These are phyloP conservation scores for Parascedosporium putredinis DNA, from an alignment of 2,329 filamentous ascomycete genomes.

Conservation along the genomic window DNA sequence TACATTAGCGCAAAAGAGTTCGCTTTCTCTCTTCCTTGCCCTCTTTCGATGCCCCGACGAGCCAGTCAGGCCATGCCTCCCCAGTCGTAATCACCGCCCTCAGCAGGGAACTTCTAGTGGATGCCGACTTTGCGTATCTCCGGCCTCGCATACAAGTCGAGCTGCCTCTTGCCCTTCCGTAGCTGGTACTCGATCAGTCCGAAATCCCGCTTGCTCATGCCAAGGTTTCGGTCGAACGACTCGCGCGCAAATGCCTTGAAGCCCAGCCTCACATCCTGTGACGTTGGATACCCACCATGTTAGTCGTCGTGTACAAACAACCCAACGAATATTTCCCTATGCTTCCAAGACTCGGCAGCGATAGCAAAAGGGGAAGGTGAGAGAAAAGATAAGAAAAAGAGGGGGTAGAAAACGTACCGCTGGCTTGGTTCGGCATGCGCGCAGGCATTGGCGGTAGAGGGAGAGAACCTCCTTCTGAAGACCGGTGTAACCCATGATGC, in stretches of 20 bases:
- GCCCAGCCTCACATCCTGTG: slow-evolving; percentile 45
- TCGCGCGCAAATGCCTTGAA: slow-evolving; percentile 55
- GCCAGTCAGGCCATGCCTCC: neutral
- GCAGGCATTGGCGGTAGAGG: slow-evolving; percentile 77
- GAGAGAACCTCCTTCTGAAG: slow-evolving; percentile 82
- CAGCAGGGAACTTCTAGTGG: neutral
- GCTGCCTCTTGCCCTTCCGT: slow-evolving; percentile 68
- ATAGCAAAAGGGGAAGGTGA: neutral
- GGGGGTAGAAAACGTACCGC: slow-evolving; percentile 32
- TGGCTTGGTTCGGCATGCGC: slow-evolving; percentile 74
- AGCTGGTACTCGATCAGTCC: slow-evolving; percentile 74
- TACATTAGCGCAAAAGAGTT: neutral
- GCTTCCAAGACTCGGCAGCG: no score
- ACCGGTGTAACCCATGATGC: slow-evolving; percentile 53
- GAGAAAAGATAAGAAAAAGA: neutral
- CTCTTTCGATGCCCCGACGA: no score
- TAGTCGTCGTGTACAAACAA: no score
- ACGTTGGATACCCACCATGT: no score
- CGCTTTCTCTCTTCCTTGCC: no score
- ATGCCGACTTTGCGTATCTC: slow-evolving; percentile 2
- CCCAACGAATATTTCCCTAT: neutral
- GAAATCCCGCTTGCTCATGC: slow-evolving; percentile 75
- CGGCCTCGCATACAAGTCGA: slow-evolving; percentile 59
- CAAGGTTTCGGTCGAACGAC: slow-evolving; percentile 65
- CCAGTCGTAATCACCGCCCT: no score